Percentiles rank a stretch among this genome's conserved stretches.
These are phyloP conservation scores for Hypericum perforatum DNA, from an alignment of 345 rosid species.

Conservation along the genomic window DNA sequence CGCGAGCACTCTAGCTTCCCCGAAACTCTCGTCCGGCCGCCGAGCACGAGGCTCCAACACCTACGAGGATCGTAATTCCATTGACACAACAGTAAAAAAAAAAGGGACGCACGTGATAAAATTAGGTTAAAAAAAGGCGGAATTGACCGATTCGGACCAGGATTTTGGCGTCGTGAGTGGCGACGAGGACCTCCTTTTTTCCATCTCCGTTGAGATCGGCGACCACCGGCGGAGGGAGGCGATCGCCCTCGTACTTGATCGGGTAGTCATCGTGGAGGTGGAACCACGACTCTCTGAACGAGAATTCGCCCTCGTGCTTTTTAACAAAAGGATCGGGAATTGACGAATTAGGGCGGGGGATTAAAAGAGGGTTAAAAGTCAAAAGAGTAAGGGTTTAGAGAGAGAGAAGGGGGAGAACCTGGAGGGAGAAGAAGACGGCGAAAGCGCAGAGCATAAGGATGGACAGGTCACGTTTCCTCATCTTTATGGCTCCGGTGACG, in stretches of 20 bases:
- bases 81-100: background rate
- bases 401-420: slow-evolving; percentile 31
- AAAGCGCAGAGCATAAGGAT: slow-evolving; percentile 92
- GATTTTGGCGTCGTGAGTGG: slow-evolving; percentile 88
- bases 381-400: slow-evolving; percentile 17
- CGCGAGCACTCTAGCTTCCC: slow-evolving; percentile 68
- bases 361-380: background rate
- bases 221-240: slow-evolving; percentile 83
- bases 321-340: background rate
- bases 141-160: slow-evolving; percentile 36
- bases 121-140: background rate
- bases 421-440: slow-evolving; percentile 98
- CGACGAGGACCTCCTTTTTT: slow-evolving; percentile 75
- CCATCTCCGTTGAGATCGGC: slow-evolving; percentile 97
- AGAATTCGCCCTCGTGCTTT: slow-evolving; percentile 96
- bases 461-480: slow-evolving; percentile 97
- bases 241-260: slow-evolving; percentile 77
- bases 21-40: slow-evolving; percentile 85
- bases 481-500: slow-evolving; percentile 2
- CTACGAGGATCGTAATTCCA: no score
- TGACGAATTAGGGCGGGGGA: background rate
- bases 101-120: background rate
- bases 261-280: slow-evolving; percentile 79
- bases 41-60: slow-evolving; percentile 76
- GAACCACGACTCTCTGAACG: slow-evolving; percentile 89